phyloP scores from a whole-genome alignment of 2,329 filamentous ascomycete genomes.

The Teratosphaeria pseudoeucalypti region DNA sequence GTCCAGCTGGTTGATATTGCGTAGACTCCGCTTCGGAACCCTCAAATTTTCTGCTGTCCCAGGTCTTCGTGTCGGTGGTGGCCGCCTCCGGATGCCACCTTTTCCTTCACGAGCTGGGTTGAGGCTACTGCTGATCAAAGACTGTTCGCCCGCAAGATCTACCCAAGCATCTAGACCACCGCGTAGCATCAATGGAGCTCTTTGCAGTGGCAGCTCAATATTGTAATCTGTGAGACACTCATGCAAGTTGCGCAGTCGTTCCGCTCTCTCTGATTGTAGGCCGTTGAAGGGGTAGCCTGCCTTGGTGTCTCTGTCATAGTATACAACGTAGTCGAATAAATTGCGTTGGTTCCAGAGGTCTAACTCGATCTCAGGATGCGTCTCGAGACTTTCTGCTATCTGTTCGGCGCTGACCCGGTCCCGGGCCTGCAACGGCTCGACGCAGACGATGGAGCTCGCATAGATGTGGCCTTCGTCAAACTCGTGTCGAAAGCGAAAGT shows the following conservation, averaged over 20 bases:
- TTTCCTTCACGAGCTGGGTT: constrained; percentile 34
- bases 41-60: constrained; percentile 35
- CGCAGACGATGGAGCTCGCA: constrained; percentile 72
- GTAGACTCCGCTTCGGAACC: constrained; percentile 45
- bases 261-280: constrained; percentile 25
- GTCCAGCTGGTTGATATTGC: constrained; percentile 61
- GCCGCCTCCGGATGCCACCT: constrained; percentile 35
- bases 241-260: constrained; percentile 54
- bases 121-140: constrained; percentile 47
- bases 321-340: constrained; percentile 76
- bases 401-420: constrained; percentile 56
- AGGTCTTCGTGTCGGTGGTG: constrained; percentile 39
- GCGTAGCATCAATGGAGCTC: constrained; percentile 63
- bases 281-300: constrained; percentile 43
- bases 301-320: constrained; percentile 66
- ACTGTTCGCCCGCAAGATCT: constrained; percentile 64
- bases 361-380: constrained; percentile 66
- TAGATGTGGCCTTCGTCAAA: constrained; percentile 87
- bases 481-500: constrained; percentile 67
- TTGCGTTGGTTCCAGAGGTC: constrained; percentile 61
- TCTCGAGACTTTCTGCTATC: constrained; percentile 56
- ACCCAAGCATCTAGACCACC: constrained; percentile 84
- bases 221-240: constrained; percentile 79
- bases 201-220: constrained; percentile 61
- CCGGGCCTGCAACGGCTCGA: constrained; percentile 71